A percentile compares a stretch with the other conserved stretches of the same genome.
Conservation (phyloP, 2,329 filamentous ascomycete species). For the Plectosphaerella sp. region DNA sequence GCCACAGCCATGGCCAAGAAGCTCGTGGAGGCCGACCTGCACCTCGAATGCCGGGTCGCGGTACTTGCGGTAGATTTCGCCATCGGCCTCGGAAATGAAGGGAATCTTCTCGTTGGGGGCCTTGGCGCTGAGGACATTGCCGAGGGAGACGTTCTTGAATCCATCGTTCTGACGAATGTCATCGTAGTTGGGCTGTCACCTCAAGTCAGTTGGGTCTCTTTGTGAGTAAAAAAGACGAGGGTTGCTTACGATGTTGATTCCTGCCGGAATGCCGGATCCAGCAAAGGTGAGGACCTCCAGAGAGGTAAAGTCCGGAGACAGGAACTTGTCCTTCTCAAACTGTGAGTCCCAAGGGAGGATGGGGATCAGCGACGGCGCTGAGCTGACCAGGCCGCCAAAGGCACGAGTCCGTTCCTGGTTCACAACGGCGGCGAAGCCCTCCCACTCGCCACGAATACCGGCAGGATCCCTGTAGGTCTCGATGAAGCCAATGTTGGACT, state of each 20-base stretch:
- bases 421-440: conserved; percentile 65
- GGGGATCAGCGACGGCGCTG: conserved; percentile 78
- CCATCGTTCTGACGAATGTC: conserved; percentile 77
- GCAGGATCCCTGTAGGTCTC: conserved; percentile 83
- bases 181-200: conserved; percentile 56
- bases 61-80: conserved; percentile 74
- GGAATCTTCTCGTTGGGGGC: conserved; percentile 88
- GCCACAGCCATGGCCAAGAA: conserved; percentile 84
- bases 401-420: conserved; percentile 75
- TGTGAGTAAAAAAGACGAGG: conserved; percentile 9
- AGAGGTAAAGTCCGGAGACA: conserved; percentile 93
- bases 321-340: conserved; percentile 95
- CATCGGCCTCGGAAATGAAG: conserved; percentile 76
- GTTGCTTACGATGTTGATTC: conserved; percentile 53
- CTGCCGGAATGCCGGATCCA: conserved; percentile 60
- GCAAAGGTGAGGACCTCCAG: conserved; percentile 83
- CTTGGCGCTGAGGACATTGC: conserved; percentile 89
- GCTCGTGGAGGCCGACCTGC: conserved; percentile 90
- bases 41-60: conserved; percentile 89
- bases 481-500: conserved; percentile 79
- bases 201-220: conserved; percentile 13
- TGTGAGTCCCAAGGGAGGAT: conserved; percentile 82
- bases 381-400: conserved; percentile 79
- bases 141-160: conserved; percentile 91
- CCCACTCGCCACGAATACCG: conserved; percentile 78